A percentile compares a stretch with the other conserved stretches of the same genome.
phyloP scores from a whole-genome alignment of 192 early-diverging fungal species.

The Linnemannia schmuckeri region DNA sequence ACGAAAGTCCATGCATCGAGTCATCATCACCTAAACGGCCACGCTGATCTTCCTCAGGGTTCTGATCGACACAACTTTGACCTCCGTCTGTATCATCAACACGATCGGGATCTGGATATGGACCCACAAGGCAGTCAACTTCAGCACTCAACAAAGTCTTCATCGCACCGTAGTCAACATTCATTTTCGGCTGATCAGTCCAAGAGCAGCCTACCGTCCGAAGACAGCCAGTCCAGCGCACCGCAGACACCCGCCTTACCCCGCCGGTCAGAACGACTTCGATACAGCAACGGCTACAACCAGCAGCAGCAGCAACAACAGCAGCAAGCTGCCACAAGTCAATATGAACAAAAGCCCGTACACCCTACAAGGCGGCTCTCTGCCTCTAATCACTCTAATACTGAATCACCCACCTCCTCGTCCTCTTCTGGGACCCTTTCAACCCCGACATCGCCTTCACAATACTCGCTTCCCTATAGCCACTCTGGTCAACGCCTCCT shows the following conservation, averaged over 20 bases:
- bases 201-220: not conserved
- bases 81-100: not conserved
- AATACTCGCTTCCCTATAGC: slow-evolving; percentile 42
- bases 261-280: slow-evolving; percentile 32
- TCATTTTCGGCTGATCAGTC: slow-evolving; percentile 12
- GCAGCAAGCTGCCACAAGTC: slow-evolving; percentile 5
- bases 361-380: slow-evolving; percentile 38
- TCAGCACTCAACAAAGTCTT: slow-evolving; percentile 4
- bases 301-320: slow-evolving; percentile 1
- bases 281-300: slow-evolving; percentile 35
- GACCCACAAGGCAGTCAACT: slow-evolving; percentile 11
- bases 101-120: slow-evolving; percentile 10
- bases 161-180: not conserved
- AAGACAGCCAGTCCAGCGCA: not conserved
- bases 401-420: slow-evolving; percentile 13
- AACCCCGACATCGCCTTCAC: slow-evolving; percentile 43
- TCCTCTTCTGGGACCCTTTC: slow-evolving; percentile 11
- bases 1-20: not conserved
- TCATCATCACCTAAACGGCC: slow-evolving; percentile 1
- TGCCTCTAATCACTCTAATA: slow-evolving; percentile 28
- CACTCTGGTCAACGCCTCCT: not conserved
- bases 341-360: slow-evolving; percentile 6
- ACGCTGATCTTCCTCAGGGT: not conserved
- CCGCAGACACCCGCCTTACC: not conserved
- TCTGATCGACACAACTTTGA: slow-evolving; percentile 6